Conservation (phyloP, 163 green algal species). For the Chlamydomonas reinhardtii region DNA sequence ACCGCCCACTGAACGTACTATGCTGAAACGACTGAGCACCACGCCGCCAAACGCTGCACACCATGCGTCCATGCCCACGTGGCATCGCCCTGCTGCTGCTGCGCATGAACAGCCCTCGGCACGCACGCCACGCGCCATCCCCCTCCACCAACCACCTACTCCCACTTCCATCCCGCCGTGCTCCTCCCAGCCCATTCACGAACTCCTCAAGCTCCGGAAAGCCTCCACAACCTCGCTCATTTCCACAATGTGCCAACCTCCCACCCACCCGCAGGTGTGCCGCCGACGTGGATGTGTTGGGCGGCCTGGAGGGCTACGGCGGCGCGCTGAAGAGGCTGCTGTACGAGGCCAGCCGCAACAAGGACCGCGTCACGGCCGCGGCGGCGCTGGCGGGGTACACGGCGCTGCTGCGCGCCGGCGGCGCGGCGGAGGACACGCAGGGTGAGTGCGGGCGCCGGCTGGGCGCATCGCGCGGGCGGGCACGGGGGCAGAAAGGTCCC, state of each 20-base stretch:
- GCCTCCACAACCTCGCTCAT: background rate
- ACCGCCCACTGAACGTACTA: too few relatives aligned
- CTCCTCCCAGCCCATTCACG: too few relatives aligned
- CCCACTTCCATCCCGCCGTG: too few relatives aligned
- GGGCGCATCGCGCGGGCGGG: too few relatives aligned
- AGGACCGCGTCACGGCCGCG: conserved; percentile 26
- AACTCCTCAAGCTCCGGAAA: too few relatives aligned
- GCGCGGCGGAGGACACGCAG: background rate
- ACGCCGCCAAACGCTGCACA: too few relatives aligned
- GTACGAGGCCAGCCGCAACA: conserved; percentile 52
- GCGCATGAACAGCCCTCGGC: too few relatives aligned
- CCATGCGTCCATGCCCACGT: too few relatives aligned
- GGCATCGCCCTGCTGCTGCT: too few relatives aligned
- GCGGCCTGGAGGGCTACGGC: conserved; percentile 19
- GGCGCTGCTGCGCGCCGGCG: conserved; percentile 34
- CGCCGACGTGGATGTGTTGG: background rate
- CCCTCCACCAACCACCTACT: background rate
- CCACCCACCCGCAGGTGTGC: background rate
- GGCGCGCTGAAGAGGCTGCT: conserved; percentile 36
- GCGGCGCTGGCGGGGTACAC: conserved; percentile 36
- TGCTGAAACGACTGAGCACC: too few relatives aligned
- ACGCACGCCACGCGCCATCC: too few relatives aligned
- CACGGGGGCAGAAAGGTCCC: too few relatives aligned
- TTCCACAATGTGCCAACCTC: background rate
- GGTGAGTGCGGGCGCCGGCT: background rate